Base-by-base conservation (phyloP, 2,329 filamentous ascomycete species). In the Diplodia sapinea region DNA sequence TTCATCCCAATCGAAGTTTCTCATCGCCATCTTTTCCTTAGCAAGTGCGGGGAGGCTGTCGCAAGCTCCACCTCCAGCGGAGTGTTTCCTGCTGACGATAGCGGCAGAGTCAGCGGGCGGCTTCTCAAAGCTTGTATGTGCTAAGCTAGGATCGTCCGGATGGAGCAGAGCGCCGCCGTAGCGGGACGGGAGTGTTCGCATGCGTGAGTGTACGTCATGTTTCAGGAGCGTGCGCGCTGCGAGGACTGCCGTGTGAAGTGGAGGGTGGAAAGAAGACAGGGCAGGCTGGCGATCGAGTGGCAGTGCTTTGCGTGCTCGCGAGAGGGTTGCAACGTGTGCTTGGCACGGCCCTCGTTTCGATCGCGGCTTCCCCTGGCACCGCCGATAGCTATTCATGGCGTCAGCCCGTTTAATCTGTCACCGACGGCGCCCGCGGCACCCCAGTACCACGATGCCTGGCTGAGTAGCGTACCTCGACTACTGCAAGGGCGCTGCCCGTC, bases 401-500 rank as follows among this genome's bases (percentile, higher is more conserved):
- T 51, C 59, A 51, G 43, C 47, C 59, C 47, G 59, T 51, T 51
- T 51, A 63, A 63, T 63, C 59, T 40, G 59, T 49, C 47, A 51
- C 59, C 31, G 50, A 63, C 59, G 43, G 50, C 57, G 59, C 43
- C 31, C 38, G 20, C 31, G 54, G 36, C 31, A 55, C 29, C 29
- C 59, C 43, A 50, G 59, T 51, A 43, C 54, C 26, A 56, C 40
- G n/a, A 62, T 62, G 57, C 43, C 12, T 43, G 36, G 29, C 57
- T 63, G 43, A 63, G 59, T 51, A n/a, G 43, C 59, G 36, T 23
- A 26, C 59, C 38, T 63, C 29, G 11, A 23, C 43, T 51, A 6
- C 59, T 63, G 59, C 59, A 63, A 63, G 59, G 59, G 59, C 59
- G 59, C 59, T n/a, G n/a, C 26, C 29, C n/a, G n/a, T 52, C 59